Base-by-base conservation (phyloP, 768 basidiomycete species). In the Astraeus odoratus region DNA sequence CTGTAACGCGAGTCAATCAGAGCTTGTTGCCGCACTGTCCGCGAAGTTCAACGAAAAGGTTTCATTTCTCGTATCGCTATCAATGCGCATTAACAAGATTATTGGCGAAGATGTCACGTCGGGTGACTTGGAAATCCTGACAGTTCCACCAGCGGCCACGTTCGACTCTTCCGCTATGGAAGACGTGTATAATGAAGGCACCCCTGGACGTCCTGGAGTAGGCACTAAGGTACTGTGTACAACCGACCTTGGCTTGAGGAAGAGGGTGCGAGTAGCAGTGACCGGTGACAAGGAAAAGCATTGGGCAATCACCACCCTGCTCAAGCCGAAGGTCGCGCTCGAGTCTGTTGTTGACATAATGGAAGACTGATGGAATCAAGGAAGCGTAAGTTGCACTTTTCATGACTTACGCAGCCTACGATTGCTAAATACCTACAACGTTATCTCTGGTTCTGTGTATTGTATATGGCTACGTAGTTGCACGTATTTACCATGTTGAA, bases 21-120 rank as follows among this genome's bases (percentile, higher is more conserved):
- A 61, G 12, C 56, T 76, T 4, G 64, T 67, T 16, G 65, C 69
- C 3, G 61, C 65, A 6, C 60, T 80, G 39, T 58, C 63, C 7
- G 54, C 62, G 4, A 67, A 66, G 22, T 81, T 80, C 51, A 60
- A 63, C 1, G 69, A 67, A 0, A 68, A 69, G 12, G 62, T 81
- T 20, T 53, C 56, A 13, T 55, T 64, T 10, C 63, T 81, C 27
- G 68, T 74, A 27, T 65, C 68, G 18, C 56, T 68, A 5, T 75
- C 78, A 2, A 63, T 74, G 46, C 66, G 66, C 7, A 59, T 82
- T 46, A 78, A 78, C 44, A 62, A 62, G 51, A 59, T 64, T 23
- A 43, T 64, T 2, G 50, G 58, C 8, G 58, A 60, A 31, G 63
- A 64, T 10, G 52, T 56, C 15, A 66, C 60, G 1, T 66, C 58